These are phyloP conservation scores for Neophaeococcomyces aloes DNA, from an alignment of 2,329 filamentous ascomycete species.

Conservation along the genomic window DNA sequence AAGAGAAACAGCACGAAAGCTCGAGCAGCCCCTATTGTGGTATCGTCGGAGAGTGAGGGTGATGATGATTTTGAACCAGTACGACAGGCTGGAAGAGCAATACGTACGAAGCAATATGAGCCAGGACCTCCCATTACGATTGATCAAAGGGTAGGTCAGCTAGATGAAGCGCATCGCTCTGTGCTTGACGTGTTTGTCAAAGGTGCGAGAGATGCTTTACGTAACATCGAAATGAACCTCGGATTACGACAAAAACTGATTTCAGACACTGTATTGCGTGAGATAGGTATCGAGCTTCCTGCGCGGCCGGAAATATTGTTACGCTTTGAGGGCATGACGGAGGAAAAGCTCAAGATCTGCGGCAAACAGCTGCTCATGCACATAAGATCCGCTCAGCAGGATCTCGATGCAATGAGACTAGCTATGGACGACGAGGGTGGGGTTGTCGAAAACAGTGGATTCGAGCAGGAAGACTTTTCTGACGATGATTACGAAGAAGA, in stretches of 20 bases:
- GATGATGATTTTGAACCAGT: slow-evolving; percentile 35
- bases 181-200: slow-evolving; percentile 40
- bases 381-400: slow-evolving; percentile 23
- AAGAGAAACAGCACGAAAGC: slow-evolving; percentile 21
- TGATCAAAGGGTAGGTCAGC: slow-evolving; percentile 31
- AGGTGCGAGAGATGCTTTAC: slow-evolving; percentile 34
- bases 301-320: slow-evolving; percentile 32
- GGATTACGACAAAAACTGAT: slow-evolving; percentile 37
- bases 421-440: slow-evolving; percentile 30
- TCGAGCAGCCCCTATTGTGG: slow-evolving; percentile 22
- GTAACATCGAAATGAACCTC: slow-evolving; percentile 34
- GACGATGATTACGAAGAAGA: slow-evolving; percentile 18
- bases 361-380: slow-evolving; percentile 28
- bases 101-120: slow-evolving; percentile 13
- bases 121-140: slow-evolving; percentile 37
- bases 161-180: slow-evolving; percentile 34
- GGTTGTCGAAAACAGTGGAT: slow-evolving; percentile 32
- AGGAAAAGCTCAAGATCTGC: slow-evolving; percentile 29
- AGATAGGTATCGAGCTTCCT: slow-evolving; percentile 40
- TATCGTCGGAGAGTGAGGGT: slow-evolving; percentile 19
- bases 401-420: slow-evolving; percentile 31
- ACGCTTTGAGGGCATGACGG: slow-evolving; percentile 33
- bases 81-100: slow-evolving; percentile 19
- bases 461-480: slow-evolving; percentile 23
- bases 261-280: slow-evolving; percentile 35